Evolutionary conservation across 2,329 filamentous ascomycete genomes (phyloP).

Genomic region (Diaporthe vexans): DNA sequence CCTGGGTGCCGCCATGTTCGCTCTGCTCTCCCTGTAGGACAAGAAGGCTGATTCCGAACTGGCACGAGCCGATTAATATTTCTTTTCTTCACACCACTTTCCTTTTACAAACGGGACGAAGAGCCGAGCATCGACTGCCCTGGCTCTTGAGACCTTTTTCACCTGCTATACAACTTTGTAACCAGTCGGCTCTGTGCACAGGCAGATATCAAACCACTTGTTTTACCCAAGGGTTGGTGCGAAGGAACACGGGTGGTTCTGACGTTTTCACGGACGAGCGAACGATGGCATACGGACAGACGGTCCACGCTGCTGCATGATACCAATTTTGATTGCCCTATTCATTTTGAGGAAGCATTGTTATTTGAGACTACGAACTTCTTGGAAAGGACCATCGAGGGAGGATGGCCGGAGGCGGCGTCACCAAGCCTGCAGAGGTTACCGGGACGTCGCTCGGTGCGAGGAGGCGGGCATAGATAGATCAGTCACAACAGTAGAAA

Average conservation of each 20-base stretch:
- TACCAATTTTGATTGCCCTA: constrained; percentile 25
- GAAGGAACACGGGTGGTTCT: constrained; percentile 27
- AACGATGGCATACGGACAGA: constrained; percentile 28
- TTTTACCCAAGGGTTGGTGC: constrained; percentile 21
- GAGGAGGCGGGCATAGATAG: constrained; percentile 18
- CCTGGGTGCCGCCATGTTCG: constrained; percentile 43
- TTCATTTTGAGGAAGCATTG: constrained; percentile 18
- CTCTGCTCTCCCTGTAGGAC: constrained; percentile 42
- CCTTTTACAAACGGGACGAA: neutral
- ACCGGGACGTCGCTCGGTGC: neutral
- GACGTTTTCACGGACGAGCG: constrained; percentile 32
- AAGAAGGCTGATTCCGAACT: constrained; percentile 3
- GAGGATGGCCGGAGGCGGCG: neutral
- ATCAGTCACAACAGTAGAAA: constrained; percentile 13
- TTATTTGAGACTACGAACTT: constrained; percentile 6
- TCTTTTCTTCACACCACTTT: constrained; percentile 15
- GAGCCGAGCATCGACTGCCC: constrained; percentile 20
- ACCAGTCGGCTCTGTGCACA: constrained; percentile 26
- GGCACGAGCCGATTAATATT: constrained; percentile 36
- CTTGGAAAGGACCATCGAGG: neutral
- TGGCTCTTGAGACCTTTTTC: neutral
- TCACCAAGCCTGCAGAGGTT: neutral
- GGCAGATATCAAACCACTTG: constrained; percentile 24
- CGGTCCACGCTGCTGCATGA: constrained; percentile 25
- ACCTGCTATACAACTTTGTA: constrained; percentile 21